Percentiles rank a stretch among this genome's conserved stretches.
phyloP scores from a whole-genome alignment of 2,329 filamentous ascomycete genomes.

The Colletotrichum truncatum region DNA sequence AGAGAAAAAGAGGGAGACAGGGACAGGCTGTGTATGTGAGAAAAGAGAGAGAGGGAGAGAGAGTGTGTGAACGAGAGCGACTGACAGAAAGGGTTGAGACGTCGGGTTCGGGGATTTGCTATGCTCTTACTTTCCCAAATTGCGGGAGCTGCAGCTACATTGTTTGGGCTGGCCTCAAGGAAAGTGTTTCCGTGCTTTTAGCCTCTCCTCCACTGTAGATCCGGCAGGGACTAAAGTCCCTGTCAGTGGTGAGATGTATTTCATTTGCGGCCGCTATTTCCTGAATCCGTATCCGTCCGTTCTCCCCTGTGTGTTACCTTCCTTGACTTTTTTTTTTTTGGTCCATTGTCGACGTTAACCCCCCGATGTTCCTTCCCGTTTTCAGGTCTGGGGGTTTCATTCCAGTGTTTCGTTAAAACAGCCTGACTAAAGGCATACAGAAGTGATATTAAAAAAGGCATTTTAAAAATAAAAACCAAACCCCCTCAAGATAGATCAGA shows the following conservation, averaged over 20 bases:
- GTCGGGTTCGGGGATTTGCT: constrained; percentile 1
- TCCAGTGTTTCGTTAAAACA: background rate
- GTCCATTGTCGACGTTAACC: too few species aligned
- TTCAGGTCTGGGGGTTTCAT: background rate
- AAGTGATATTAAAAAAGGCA: too few species aligned
- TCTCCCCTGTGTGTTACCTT: too few species aligned
- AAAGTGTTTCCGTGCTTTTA: constrained; percentile 24
- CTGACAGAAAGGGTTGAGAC: background rate
- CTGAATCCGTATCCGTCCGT: background rate
- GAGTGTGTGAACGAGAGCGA: too few species aligned
- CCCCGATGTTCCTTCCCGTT: background rate
- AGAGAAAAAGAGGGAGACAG: too few species aligned
- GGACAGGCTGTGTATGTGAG: too few species aligned
- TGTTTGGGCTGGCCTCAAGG: constrained; percentile 8
- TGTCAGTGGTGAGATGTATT: background rate
- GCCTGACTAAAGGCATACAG: background rate
- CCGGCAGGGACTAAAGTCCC: constrained; percentile 7
- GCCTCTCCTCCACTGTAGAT: constrained; percentile 22
- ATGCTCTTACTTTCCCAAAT: background rate
- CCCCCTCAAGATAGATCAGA: background rate
- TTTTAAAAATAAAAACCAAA: too few species aligned
- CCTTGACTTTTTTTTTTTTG: background rate
- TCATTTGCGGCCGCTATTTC: background rate
- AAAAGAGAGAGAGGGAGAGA: too few species aligned
- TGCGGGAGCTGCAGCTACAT: background rate